A percentile compares a stretch with the other conserved stretches of the same genome.
Conservation (phyloP, 371 early-diverging fungal species). For the Coemansia sp. region DNA sequence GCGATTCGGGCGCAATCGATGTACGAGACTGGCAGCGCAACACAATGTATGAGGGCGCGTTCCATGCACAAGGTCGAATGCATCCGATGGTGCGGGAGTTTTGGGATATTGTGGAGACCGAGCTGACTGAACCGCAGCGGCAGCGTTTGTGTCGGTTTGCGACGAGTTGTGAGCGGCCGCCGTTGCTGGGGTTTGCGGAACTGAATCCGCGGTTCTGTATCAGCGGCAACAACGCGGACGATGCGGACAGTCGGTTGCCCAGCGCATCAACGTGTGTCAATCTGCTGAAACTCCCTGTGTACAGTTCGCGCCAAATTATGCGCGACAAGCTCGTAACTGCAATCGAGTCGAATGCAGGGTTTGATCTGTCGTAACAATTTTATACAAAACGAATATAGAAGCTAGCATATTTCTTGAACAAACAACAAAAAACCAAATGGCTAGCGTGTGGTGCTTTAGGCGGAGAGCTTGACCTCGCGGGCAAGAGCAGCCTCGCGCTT, state of each 20-base stretch:
- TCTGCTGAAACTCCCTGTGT: slow-evolving; percentile 86
- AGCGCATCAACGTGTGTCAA: slow-evolving; percentile 95
- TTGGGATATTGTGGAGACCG: slow-evolving; percentile 74
- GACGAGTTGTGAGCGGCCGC: slow-evolving; percentile 90
- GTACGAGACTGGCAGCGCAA: slow-evolving; percentile 73
- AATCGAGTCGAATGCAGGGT: slow-evolving; percentile 86
- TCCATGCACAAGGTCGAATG: slow-evolving; percentile 50
- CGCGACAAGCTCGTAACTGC: slow-evolving; percentile 81
- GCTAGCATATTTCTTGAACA: not conserved
- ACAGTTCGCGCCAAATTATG: slow-evolving; percentile 56
- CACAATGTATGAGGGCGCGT: slow-evolving; percentile 85
- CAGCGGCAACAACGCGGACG: slow-evolving; percentile 37
- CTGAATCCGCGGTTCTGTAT: slow-evolving; percentile 77
- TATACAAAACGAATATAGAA: no score
- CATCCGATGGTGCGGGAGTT: slow-evolving; percentile 76
- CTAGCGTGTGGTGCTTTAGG: not conserved
- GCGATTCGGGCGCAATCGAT: slow-evolving; percentile 73
- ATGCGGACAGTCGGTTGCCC: slow-evolving; percentile 58
- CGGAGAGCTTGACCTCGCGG: slow-evolving; percentile 34
- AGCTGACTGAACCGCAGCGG: slow-evolving; percentile 64
- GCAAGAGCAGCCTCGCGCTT: slow-evolving; percentile 72
- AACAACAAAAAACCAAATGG: not conserved
- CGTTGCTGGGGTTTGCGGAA: slow-evolving; percentile 86
- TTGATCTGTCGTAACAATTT: slow-evolving; percentile 71
- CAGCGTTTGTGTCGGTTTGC: slow-evolving; percentile 82